Conservation (phyloP, 1,284 basidiomycete species). For the Hemileia vastatrix region DNA sequence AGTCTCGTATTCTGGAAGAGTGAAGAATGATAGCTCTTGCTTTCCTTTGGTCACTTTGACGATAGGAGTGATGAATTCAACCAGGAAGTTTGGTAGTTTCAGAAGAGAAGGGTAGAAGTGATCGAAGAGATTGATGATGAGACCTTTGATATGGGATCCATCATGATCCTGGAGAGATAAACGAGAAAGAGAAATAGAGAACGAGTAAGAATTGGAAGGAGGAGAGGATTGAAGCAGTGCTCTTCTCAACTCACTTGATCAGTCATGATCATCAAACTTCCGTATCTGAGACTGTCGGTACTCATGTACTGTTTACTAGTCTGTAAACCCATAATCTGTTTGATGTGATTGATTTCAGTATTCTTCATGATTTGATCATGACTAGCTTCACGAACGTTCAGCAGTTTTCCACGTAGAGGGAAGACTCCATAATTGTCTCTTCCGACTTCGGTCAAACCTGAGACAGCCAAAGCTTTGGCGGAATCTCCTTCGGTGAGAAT, state of each 20-base stretch:
- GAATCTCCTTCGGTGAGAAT: slow-evolving; percentile 99
- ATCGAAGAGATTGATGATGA: slow-evolving; percentile 96
- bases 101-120: slow-evolving; percentile 93
- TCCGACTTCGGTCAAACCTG: slow-evolving; percentile 86
- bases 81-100: slow-evolving; percentile 81
- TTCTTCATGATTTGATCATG: slow-evolving; percentile 98
- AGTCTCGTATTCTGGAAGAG: slow-evolving; percentile 88
- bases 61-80: slow-evolving; percentile 98
- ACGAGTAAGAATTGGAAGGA: background rate
- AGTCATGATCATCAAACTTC: slow-evolving; percentile 97
- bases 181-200: background rate
- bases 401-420: slow-evolving; percentile 87
- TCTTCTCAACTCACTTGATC: slow-evolving; percentile 86
- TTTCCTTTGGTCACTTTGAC: slow-evolving; percentile 76
- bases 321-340: slow-evolving; percentile 93
- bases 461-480: slow-evolving; percentile 89
- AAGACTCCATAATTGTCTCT: slow-evolving; percentile 96
- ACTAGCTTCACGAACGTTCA: slow-evolving; percentile 93
- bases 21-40: slow-evolving; percentile 80
- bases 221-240: background rate
- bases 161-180: slow-evolving; percentile 71
- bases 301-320: slow-evolving; percentile 80
- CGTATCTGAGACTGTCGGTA: slow-evolving; percentile 70
- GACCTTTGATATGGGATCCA: slow-evolving; percentile 97
- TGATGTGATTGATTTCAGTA: slow-evolving; percentile 90